phyloP scores from a whole-genome alignment of 2,329 filamentous ascomycete species.

The Neofusicoccum kwambonambiense region DNA sequence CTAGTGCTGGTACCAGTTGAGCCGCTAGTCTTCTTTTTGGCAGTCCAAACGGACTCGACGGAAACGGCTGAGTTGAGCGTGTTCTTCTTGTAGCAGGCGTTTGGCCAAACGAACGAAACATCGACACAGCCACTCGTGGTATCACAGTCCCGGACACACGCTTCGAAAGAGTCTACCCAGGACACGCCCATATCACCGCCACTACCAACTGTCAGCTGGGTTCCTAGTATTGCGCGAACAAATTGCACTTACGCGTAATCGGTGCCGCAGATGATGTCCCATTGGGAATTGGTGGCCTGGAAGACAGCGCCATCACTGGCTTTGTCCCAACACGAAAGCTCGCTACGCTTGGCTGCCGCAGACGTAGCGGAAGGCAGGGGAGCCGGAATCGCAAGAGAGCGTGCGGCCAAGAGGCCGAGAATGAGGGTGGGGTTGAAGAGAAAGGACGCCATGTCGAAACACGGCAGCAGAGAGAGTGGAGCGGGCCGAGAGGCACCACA shows the following conservation, averaged over 20 bases:
- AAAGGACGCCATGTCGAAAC: conserved; percentile 9
- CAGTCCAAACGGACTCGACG: neutral
- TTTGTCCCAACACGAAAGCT: conserved; percentile 1
- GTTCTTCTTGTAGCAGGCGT: conserved; percentile 25
- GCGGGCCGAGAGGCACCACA: conserved; percentile 3
- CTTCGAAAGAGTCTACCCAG: conserved; percentile 15
- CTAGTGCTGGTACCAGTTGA: neutral
- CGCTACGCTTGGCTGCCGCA: neutral
- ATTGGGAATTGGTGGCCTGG: conserved; percentile 1
- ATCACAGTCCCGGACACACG: conserved; percentile 22
- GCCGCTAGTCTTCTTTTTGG: neutral
- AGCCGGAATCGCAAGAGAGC: neutral
- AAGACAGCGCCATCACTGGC: neutral
- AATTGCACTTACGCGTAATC: neutral
- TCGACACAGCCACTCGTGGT: conserved; percentile 20
- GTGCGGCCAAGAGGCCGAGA: conserved; percentile 11
- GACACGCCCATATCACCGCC: conserved; percentile 17
- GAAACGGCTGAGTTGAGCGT: neutral
- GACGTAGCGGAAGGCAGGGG: neutral
- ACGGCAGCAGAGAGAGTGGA: neutral
- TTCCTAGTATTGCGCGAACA: too few species aligned
- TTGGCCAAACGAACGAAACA: conserved; percentile 20
- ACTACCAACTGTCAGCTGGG: neutral
- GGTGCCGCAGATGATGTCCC: neutral
- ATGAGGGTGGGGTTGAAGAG: conserved; percentile 3